These are phyloP conservation scores for Fusarium sororula DNA, from an alignment of 2,329 filamentous ascomycete genomes.

Conservation along the genomic window DNA sequence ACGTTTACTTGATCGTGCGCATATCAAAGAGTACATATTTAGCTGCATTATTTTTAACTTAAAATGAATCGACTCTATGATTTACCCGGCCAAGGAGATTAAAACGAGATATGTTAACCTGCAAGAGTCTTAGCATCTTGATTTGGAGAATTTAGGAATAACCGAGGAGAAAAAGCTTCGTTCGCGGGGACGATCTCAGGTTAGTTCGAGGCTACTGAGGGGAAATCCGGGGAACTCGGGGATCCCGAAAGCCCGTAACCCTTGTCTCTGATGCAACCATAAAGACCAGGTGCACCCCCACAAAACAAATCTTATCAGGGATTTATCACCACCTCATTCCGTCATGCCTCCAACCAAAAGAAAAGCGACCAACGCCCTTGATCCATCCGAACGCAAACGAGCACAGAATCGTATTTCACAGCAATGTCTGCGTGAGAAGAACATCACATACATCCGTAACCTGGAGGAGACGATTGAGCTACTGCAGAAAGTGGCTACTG, in stretches of 20 bases:
- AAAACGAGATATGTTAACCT: accelerated
- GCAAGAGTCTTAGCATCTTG: background rate
- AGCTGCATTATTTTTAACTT: background rate
- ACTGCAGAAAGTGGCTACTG: background rate
- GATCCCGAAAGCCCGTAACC: background rate
- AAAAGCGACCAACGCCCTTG: background rate
- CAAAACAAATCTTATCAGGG: background rate
- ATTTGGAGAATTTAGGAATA: background rate
- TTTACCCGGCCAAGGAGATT: background rate
- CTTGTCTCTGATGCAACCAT: too few relatives aligned
- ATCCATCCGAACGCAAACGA: background rate
- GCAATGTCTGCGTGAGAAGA: background rate
- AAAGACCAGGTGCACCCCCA: background rate
- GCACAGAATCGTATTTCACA: background rate
- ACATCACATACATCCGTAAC: background rate
- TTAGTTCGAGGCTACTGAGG: background rate
- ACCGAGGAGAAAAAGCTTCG: background rate
- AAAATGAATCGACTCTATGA: background rate
- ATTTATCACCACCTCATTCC: background rate
- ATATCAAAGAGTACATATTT: too few relatives aligned
- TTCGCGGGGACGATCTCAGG: background rate
- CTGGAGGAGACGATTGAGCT: background rate
- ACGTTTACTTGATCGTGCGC: background rate
- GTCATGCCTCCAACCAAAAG: background rate
- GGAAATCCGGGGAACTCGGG: background rate